Conservation (phyloP, 176 grass and related monocot species). For the Raddia guianensis region DNA sequence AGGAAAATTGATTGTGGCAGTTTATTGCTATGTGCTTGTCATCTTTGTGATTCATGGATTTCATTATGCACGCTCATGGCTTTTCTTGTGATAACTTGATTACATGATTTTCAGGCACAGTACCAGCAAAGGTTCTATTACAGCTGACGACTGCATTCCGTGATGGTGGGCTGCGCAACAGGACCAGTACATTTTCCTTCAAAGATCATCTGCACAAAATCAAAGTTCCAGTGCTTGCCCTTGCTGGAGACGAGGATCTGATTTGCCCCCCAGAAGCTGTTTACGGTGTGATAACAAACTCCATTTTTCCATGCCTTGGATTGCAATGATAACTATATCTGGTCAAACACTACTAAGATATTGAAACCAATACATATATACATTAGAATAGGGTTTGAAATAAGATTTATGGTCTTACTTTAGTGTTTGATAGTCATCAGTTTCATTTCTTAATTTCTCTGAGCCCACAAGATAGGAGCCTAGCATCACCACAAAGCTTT, state of each 20-base stretch:
- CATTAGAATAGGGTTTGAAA: too few species aligned
- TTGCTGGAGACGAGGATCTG: constrained; percentile 85
- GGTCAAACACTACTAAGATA: neutral
- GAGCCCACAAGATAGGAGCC: neutral
- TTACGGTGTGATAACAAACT: constrained; percentile 50
- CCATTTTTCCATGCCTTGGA: constrained; percentile 21
- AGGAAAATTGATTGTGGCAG: neutral
- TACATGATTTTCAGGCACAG: constrained; percentile 63
- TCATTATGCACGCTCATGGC: constrained; percentile 17
- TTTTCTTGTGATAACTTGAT: constrained; percentile 32
- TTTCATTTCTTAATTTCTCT: constrained; percentile 4
- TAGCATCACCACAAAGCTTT: neutral
- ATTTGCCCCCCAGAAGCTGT: constrained; percentile 95
- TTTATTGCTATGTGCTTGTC: constrained; percentile 4
- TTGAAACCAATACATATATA: neutral
- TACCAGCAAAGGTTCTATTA: constrained; percentile 88
- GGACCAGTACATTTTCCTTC: constrained; percentile 66
- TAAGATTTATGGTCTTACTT: neutral
- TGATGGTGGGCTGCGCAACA: constrained; percentile 75
- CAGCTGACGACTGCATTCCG: constrained; percentile 84
- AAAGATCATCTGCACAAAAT: constrained; percentile 75
- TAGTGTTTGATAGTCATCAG: neutral
- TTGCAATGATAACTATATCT: neutral
- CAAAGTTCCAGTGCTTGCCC: constrained; percentile 75
- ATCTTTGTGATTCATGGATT: constrained; percentile 32